Evolutionary conservation across 1,284 basidiomycete genomes (phyloP).

Genomic region (Rhodotorula sp.): DNA sequence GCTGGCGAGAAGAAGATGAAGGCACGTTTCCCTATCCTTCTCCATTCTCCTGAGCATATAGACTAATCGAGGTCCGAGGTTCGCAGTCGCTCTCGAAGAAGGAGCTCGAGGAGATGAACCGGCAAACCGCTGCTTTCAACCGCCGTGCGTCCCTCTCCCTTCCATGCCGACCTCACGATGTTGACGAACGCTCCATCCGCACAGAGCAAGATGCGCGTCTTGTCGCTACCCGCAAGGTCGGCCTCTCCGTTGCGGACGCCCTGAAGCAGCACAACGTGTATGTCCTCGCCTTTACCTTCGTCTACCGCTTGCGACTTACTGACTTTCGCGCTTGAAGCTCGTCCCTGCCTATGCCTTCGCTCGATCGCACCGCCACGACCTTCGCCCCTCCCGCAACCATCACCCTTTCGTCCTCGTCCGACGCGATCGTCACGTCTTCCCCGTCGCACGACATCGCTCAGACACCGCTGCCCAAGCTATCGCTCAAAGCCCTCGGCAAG

Average conservation of each 20-base stretch:
- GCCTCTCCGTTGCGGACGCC: background rate
- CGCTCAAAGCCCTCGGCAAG: conserved; percentile 12
- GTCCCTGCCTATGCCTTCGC: background rate
- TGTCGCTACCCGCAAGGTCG: conserved; percentile 7
- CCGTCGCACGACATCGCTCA: background rate
- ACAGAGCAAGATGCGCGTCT: conserved; percentile 26
- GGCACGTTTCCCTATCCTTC: background rate
- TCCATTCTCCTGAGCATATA: too few relatives aligned
- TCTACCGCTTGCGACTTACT: too few relatives aligned
- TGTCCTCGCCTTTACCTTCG: background rate
- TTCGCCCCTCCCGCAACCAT: background rate
- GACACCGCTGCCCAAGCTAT: background rate
- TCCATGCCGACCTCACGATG: too few relatives aligned
- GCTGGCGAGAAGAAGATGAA: conserved; percentile 4
- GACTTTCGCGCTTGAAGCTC: background rate
- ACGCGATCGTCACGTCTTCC: conserved; percentile 6
- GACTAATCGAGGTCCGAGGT: too few relatives aligned
- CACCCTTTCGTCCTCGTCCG: conserved; percentile 9
- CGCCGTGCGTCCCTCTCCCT: conserved; percentile 21
- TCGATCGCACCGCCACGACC: background rate
- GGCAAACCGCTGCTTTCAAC: conserved; percentile 6
- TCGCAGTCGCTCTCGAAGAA: conserved; percentile 29
- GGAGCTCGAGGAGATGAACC: conserved; percentile 30
- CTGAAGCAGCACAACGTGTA: background rate
- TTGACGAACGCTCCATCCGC: too few relatives aligned